Evolutionary conservation across 768 basidiomycete species (phyloP), one percentile per base, ranked within the genome.

Genomic region (Dentipellis sp.): DNA sequence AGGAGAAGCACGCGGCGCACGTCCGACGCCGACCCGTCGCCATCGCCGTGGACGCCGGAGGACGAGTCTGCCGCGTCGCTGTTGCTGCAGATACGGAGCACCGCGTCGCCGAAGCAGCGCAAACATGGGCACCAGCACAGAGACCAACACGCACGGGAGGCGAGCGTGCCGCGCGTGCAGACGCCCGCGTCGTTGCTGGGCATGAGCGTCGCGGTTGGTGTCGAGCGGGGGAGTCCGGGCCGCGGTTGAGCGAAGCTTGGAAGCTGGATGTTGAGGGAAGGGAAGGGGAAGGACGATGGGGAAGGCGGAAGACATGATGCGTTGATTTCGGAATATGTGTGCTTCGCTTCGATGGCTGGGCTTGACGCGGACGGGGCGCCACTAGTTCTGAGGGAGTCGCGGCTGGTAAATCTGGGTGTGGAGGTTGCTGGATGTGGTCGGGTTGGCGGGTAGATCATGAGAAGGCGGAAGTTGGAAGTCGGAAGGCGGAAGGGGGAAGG

Each of bases 161-260:
- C 51, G 11, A 56, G 50, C 10, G 21, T 53, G 4, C 53, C 53
- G 23, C 61, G 59, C 47, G 61, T 60, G 14, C 61, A 62, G 46
- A 62, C 61, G 14, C 61, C 61, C 14, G 59, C 56, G 48, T 60
- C 61, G 9, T 53, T 62, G 54, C 34, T 62, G 9, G 61, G 60
- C 3, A 54, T 62, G 50, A 54, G 21, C 14, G 50, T 21, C 16
- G 50, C 37, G 50, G 34, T 59, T 48, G 6, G 58, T n/a, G 45
- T 29, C n/a, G n/a, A n/a, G n/a, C 7, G 16, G 36, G 12, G 39
- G n/a, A 10, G 17, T 53, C 23, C 35, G 29, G 22, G 8, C 6
- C 10, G 39, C 10, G n/a, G 39, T 40, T 42, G 14, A 42, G 14
- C 16, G 40, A 42, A 16, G 8, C 16, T 42, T 11, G 12, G 40